These are phyloP conservation scores for Dactylellina leptospora DNA, from an alignment of 2,329 filamentous ascomycete species.

Conservation along the genomic window DNA sequence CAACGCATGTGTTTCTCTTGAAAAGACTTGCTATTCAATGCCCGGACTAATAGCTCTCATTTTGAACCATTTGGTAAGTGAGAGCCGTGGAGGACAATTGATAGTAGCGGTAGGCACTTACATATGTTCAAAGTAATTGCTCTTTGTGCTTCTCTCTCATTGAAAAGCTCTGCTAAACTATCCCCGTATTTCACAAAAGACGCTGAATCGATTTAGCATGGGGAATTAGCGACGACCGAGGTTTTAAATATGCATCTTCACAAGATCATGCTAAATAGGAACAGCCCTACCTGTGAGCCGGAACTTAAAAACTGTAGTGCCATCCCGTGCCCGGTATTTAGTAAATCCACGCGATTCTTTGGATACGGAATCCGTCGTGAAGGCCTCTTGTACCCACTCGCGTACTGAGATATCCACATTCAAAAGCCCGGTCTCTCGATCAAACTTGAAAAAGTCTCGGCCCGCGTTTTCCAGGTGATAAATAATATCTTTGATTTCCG, in stretches of 20 bases:
- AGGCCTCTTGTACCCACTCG: constrained; percentile 32
- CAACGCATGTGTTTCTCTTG: constrained; percentile 25
- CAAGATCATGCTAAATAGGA: neutral
- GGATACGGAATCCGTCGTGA: neutral
- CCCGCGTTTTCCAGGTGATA: constrained; percentile 25
- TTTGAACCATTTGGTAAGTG: neutral
- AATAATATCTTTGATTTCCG: constrained; percentile 27
- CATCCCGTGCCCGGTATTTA: constrained; percentile 12
- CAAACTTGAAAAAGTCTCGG: constrained; percentile 21
- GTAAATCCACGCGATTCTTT: constrained; percentile 29
- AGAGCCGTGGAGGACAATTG: neutral
- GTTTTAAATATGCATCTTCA: neutral
- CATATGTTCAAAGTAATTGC: constrained; percentile 32
- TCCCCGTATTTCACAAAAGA: constrained; percentile 45
- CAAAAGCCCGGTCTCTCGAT: constrained; percentile 8
- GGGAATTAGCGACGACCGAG: neutral
- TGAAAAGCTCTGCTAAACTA: constrained; percentile 25
- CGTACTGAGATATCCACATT: constrained; percentile 30
- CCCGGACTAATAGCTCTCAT: neutral
- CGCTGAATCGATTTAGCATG: constrained; percentile 2
- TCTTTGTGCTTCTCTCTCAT: constrained; percentile 25
- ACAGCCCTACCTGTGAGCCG: constrained; percentile 14
- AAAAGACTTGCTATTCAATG: constrained; percentile 10
- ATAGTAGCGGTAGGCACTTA: constrained; percentile 5
- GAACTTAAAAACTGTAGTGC: constrained; percentile 30